These are phyloP conservation scores for Pichia cabralensis DNA, from an alignment of 805 yeast species.

Conservation along the genomic window DNA sequence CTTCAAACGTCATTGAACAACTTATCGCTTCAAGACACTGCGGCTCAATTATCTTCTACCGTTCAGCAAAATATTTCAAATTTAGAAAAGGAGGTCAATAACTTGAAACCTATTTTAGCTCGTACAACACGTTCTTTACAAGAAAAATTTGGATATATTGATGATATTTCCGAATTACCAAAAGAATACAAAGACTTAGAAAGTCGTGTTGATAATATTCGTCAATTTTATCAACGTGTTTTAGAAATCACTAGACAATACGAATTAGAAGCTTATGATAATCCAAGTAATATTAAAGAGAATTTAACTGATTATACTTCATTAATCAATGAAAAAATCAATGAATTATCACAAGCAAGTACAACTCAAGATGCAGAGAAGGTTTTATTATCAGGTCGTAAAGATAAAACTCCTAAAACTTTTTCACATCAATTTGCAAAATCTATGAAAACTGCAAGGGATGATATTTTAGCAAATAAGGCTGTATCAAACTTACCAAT, in stretches of 20 bases:
- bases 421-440: conserved; percentile 61
- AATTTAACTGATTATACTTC: conserved; percentile 54
- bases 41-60: conserved; percentile 23
- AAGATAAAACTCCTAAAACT: conserved; percentile 48
- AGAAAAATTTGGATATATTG: conserved; percentile 51
- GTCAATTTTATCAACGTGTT: conserved; percentile 45
- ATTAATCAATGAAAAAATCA: conserved; percentile 43
- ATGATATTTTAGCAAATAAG: conserved; percentile 24
- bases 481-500: conserved; percentile 7
- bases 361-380: conserved; percentile 60
- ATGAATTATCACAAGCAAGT: conserved; percentile 51
- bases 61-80: conserved; percentile 24
- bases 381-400: conserved; percentile 30
- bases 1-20: conserved; percentile 20
- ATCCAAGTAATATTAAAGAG: conserved; percentile 71
- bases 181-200: conserved; percentile 62
- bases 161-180: conserved; percentile 65
- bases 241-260: conserved; percentile 50
- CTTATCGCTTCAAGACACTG: conserved; percentile 26
- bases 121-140: conserved; percentile 52
- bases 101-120: conserved; percentile 41
- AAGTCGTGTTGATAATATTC: conserved; percentile 53
- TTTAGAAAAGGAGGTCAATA: conserved; percentile 26
- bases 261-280: conserved; percentile 69
- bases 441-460: conserved; percentile 42